A percentile compares a stretch with the other conserved stretches of the same genome.
phyloP scores from a whole-genome alignment of 768 basidiomycete species.

The Lactifluus rugatus region DNA sequence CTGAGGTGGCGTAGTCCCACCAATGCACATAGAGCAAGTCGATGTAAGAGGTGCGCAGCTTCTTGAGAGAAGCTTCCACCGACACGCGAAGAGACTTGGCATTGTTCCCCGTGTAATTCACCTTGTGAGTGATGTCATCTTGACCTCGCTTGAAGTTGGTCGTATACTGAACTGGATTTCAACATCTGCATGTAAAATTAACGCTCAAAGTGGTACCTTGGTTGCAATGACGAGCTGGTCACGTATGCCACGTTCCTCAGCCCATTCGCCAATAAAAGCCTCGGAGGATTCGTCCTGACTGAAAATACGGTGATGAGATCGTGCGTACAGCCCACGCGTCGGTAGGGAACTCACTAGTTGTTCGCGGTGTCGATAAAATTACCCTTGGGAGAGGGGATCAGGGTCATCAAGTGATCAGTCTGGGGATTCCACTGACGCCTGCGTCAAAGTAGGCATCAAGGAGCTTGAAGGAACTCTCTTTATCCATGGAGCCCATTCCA shows the following conservation, averaged over 20 bases:
- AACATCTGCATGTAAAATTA: constrained; percentile 8
- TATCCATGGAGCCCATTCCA: constrained; percentile 36
- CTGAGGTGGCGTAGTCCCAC: constrained; percentile 44
- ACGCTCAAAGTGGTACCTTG: constrained; percentile 26
- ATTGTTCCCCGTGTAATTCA: constrained; percentile 35
- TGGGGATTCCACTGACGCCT: constrained; percentile 35
- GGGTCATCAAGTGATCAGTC: constrained; percentile 23
- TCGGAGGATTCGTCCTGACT: constrained; percentile 52
- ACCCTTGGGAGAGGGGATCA: constrained; percentile 33
- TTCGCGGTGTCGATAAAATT: constrained; percentile 45
- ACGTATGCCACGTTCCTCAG: constrained; percentile 32
- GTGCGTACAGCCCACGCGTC: background rate
- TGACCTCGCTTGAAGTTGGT: constrained; percentile 21
- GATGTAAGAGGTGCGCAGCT: constrained; percentile 37
- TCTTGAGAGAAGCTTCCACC: constrained; percentile 36
- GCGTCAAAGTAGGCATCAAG: constrained; percentile 37
- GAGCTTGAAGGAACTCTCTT: constrained; percentile 34
- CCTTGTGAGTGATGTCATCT: constrained; percentile 19
- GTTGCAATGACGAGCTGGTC: constrained; percentile 43
- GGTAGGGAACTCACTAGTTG: constrained; percentile 35
- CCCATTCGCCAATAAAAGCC: constrained; percentile 43
- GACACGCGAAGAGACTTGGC: constrained; percentile 33
- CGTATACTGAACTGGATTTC: background rate
- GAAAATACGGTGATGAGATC: background rate
- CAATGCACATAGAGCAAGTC: constrained; percentile 39